Evolutionary conservation across 352 stramenopile species (phyloP).

Genomic region (Pythium phragmiticola): DNA sequence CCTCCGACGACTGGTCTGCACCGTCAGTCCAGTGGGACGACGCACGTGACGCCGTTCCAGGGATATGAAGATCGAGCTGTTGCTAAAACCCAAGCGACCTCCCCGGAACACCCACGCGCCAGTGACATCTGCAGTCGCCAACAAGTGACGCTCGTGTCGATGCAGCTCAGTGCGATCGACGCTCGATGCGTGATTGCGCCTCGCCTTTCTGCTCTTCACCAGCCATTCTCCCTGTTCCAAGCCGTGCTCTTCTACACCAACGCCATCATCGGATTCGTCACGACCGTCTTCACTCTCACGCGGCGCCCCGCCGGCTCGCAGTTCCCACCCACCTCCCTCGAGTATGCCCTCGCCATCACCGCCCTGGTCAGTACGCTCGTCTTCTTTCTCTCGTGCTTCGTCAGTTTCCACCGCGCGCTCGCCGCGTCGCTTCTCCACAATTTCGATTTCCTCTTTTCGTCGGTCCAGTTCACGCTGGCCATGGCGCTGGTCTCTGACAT

Average conservation of each 20-base stretch:
- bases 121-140: too few relatives aligned
- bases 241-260: neutral
- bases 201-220: constrained; percentile 9
- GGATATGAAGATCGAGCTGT: too few relatives aligned
- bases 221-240: neutral
- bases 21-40: too few relatives aligned
- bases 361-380: neutral
- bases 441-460: constrained; percentile 39
- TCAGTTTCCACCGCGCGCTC: constrained; percentile 30
- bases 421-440: constrained; percentile 28
- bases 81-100: too few relatives aligned
- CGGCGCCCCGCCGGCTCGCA: neutral
- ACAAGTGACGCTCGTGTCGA: too few relatives aligned
- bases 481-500: constrained; percentile 29
- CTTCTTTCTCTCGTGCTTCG: constrained; percentile 6
- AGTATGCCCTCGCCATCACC: neutral
- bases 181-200: too few relatives aligned
- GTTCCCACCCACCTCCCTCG: neutral
- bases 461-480: constrained; percentile 33
- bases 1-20: too few relatives aligned
- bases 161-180: too few relatives aligned
- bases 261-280: constrained; percentile 8
- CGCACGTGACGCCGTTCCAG: too few relatives aligned
- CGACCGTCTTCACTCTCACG: constrained; percentile 12
- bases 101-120: too few relatives aligned